Percentiles rank a stretch among this genome's conserved stretches.
Evolutionary conservation across 2,329 filamentous ascomycete species (phyloP).

Genomic region (Trichoderma sp.): DNA sequence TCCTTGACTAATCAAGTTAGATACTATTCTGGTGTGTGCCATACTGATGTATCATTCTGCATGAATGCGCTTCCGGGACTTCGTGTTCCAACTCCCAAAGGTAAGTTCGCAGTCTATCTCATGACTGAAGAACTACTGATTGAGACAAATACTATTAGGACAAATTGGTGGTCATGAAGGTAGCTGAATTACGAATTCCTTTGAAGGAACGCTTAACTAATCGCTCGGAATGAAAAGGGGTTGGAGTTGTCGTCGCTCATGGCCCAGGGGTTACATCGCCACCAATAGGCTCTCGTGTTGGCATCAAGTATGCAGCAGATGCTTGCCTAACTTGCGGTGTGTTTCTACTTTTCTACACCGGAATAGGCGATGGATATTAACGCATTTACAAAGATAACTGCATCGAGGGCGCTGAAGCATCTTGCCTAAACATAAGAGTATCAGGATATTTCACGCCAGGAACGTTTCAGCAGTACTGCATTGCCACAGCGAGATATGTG

Average conservation of each 20-base stretch:
- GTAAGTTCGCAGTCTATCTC: not conserved
- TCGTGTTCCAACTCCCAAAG: not conserved
- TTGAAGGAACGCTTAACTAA: not conserved
- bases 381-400: not conserved
- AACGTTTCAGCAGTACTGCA: not conserved
- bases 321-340: not conserved
- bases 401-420: not conserved
- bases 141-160: not conserved
- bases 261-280: not conserved
- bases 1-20: not conserved
- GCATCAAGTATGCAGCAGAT: not conserved
- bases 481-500: not conserved
- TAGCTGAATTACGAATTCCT: not conserved
- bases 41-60: not conserved
- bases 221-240: not conserved
- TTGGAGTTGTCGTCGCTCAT: not conserved
- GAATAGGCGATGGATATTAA: not conserved
- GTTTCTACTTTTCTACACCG: not conserved
- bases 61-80: not conserved
- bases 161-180: not conserved
- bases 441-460: not conserved
- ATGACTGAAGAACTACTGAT: not conserved
- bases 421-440: not conserved
- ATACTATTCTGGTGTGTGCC: not conserved
- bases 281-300: not conserved